Evolutionary conservation across 2,329 filamentous ascomycete species (phyloP).

Genomic region (Sclerotinia borealis): DNA sequence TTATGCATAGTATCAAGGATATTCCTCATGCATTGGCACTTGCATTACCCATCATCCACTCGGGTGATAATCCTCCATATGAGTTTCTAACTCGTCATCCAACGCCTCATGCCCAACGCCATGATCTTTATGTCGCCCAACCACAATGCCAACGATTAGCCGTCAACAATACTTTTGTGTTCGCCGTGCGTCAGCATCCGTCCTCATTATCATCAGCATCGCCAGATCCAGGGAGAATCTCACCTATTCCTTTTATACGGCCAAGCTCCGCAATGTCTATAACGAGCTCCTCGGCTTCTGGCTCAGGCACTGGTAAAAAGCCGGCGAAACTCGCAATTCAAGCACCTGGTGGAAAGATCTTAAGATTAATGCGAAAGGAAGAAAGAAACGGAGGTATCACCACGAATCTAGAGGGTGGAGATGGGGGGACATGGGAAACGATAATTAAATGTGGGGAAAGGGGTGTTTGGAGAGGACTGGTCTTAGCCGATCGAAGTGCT

Average conservation of each 20-base stretch:
- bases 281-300: constrained; percentile 50
- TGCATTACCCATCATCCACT: constrained; percentile 82
- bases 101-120: constrained; percentile 92
- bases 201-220: constrained; percentile 46
- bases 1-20: constrained; percentile 97
- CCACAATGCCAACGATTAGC: constrained; percentile 86
- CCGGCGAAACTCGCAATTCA: constrained; percentile 95
- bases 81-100: constrained; percentile 91
- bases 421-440: constrained; percentile 79
- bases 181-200: constrained; percentile 89
- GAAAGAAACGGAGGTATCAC: constrained; percentile 42
- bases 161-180: constrained; percentile 96
- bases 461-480: constrained; percentile 74
- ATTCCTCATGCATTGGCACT: constrained; percentile 90
- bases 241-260: constrained; percentile 55
- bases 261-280: constrained; percentile 61
- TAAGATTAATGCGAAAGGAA: constrained; percentile 77
- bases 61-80: constrained; percentile 87
- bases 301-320: constrained; percentile 61
- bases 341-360: constrained; percentile 88
- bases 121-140: constrained; percentile 95
- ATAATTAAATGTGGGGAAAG: constrained; percentile 85
- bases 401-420: constrained; percentile 51
- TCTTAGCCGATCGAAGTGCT: constrained; percentile 75
- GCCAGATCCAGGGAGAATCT: constrained; percentile 33